A percentile compares a stretch with the other conserved stretches of the same genome.
Evolutionary conservation across 2,329 filamentous ascomycete species (phyloP).

Genomic region (Fusarium staphyleae): DNA sequence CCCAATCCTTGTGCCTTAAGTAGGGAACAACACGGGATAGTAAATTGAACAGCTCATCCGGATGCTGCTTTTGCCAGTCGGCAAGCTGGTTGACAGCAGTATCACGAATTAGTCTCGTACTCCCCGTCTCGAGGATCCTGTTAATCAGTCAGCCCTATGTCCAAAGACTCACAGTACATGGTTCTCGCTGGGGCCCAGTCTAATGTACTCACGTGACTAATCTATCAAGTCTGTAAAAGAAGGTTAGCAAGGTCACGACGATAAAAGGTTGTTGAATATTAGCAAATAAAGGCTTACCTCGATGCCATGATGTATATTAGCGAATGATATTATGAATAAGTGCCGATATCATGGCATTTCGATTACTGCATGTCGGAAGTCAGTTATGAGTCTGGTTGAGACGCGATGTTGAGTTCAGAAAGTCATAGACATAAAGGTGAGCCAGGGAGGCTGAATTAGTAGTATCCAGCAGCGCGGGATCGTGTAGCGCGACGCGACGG

Average conservation of each 20-base stretch:
- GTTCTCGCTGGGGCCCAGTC: background rate
- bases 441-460: constrained; percentile 7
- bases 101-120: constrained; percentile 93
- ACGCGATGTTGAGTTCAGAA: constrained; percentile 5
- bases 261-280: background rate
- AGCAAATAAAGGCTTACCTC: constrained; percentile 53
- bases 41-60: constrained; percentile 96
- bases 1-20: constrained; percentile 94
- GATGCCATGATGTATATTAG: constrained; percentile 61
- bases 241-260: constrained; percentile 11
- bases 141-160: constrained; percentile 19
- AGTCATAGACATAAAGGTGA: constrained; percentile 14
- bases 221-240: constrained; percentile 72
- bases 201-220: constrained; percentile 78
- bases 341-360: constrained; percentile 43
- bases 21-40: constrained; percentile 95
- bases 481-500: constrained; percentile 42
- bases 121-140: constrained; percentile 95
- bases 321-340: constrained; percentile 27
- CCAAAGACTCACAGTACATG: background rate
- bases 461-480: constrained; percentile 36
- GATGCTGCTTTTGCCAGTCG: constrained; percentile 97
- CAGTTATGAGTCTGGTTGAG: constrained; percentile 15
- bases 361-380: constrained; percentile 25
- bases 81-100: constrained; percentile 96